A percentile compares a stretch with the other conserved stretches of the same genome.
Conservation (phyloP, 768 basidiomycete genomes). For the Trametes coccinea region DNA sequence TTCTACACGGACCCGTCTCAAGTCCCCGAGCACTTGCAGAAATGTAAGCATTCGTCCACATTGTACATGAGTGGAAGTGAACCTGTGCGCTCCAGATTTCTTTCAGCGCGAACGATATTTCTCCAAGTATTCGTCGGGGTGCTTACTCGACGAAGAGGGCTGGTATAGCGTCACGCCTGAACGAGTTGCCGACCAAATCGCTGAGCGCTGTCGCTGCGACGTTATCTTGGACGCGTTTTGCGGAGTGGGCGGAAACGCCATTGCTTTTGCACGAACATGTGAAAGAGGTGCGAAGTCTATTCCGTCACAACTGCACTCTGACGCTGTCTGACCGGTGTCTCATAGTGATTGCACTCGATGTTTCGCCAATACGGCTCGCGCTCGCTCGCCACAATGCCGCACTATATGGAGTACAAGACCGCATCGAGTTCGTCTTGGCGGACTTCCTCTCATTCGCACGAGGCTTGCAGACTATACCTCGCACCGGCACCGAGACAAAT, state of each 20-base stretch:
- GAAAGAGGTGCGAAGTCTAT: constrained; percentile 68
- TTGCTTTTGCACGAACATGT: constrained; percentile 95
- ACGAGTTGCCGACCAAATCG: constrained; percentile 87
- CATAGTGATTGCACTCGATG: constrained; percentile 92
- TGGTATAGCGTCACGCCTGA: constrained; percentile 99
- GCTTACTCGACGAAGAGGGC: constrained; percentile 91
- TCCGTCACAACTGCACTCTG: background rate
- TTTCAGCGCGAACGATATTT: constrained; percentile 82
- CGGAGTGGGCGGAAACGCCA: constrained; percentile 96
- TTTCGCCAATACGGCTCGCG: constrained; percentile 77
- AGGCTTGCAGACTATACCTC: constrained; percentile 37
- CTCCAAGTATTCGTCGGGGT: constrained; percentile 76
- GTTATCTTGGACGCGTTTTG: constrained; percentile 93
- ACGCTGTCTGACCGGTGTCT: background rate
- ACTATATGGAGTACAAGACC: constrained; percentile 91
- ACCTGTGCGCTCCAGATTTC: constrained; percentile 59
- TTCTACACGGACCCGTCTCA: constrained; percentile 63
- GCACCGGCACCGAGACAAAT: constrained; percentile 7
- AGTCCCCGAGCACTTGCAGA: constrained; percentile 76
- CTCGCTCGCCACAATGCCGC: constrained; percentile 92
- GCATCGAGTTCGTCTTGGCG: constrained; percentile 89
- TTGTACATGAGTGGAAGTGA: background rate
- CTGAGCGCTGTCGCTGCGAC: constrained; percentile 84
- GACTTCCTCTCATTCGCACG: constrained; percentile 84
- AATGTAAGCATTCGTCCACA: constrained; percentile 58